Base-by-base conservation (phyloP, 1,139 yeast genomes). In the Scheffersomyces segobiensis region DNA sequence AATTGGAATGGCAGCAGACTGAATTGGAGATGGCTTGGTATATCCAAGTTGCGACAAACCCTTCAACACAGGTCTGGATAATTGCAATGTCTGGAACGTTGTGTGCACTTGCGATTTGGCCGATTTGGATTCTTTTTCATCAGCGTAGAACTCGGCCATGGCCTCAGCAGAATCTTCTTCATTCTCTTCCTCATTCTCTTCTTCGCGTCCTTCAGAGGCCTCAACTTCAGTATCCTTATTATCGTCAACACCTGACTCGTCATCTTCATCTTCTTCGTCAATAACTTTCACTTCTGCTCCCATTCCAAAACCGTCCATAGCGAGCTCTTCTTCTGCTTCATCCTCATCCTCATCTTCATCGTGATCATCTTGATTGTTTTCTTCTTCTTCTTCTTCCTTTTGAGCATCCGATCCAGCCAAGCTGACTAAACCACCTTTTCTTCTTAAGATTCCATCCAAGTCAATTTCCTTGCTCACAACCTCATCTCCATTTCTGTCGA, bases 1-100 rank as follows among this genome's bases (percentile, higher is more conserved):
- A 57, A 93, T 87, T 10, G 99, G 99, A 63, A 95, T 93, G 17
- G 97, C 87, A 1, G 97, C 92, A 58, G 95, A 82, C 77, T 95
- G 99, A 78, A 96, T 91, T 18, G 98, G 97, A 0, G 98, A 90
- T 17, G 99, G 99, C 55, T 83, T 84, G 14, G 87, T 72, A 72
- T 93, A 96, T 3, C 97, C 97, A 53, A 96, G 79, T 26, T 87
- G 87, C 12, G 91, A 81, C 56, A 96, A 77, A 52, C 97, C 97
- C 68, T 91, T 89, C 62, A 93, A 78, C 2, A 95, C 86, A 0
- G 99, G 99, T 68, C 99, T 86, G 0, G 98, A 93, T 50, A 95
- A 81, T 57, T 91, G 88, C 57, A 95, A 78, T 0, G 90, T 80
- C 67, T 89, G 90, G 78, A 95, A 96, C 7, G 88, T 83, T 52